phyloP scores from a whole-genome alignment of 106 monocot species.

The Acorus gramineus region DNA sequence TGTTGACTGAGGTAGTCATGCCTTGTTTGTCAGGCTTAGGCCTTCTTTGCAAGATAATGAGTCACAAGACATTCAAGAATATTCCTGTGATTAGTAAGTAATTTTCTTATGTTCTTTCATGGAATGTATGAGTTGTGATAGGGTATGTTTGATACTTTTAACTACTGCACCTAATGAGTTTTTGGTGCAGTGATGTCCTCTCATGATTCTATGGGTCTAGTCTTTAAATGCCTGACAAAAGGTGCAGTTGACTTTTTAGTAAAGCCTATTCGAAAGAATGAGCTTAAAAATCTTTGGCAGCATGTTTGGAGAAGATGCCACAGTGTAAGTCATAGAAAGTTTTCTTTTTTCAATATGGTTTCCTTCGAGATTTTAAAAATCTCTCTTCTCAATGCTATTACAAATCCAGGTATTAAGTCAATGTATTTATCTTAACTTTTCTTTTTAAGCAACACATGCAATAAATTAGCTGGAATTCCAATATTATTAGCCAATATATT shows the following conservation, averaged over 20 bases:
- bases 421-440: too few relatives aligned
- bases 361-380: too few relatives aligned
- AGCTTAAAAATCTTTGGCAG: constrained; percentile 97
- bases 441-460: too few relatives aligned
- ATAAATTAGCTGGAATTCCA: too few relatives aligned
- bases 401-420: too few relatives aligned
- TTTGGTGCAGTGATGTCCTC: constrained; percentile 96
- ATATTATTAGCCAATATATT: too few relatives aligned
- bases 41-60: constrained; percentile 88
- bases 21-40: constrained; percentile 73
- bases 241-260: constrained; percentile 98
- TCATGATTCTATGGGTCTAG: constrained; percentile 87
- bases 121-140: background rate
- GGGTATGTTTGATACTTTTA: constrained; percentile 9
- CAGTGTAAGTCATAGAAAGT: constrained; percentile 20
- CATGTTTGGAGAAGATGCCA: constrained; percentile 95
- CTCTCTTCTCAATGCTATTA: too few relatives aligned
- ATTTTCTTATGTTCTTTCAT: constrained; percentile 7
- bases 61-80: constrained; percentile 65
- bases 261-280: constrained; percentile 95
- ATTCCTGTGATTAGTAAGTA: constrained; percentile 96
- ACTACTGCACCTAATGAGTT: constrained; percentile 25
- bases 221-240: constrained; percentile 90
- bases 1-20: constrained; percentile 84
- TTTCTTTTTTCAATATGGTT: too few relatives aligned